Percentiles rank a stretch among this genome's conserved stretches.
Evolutionary conservation across 2,329 filamentous ascomycete genomes (phyloP).

Genomic region (Teratosphaeria epicoccoides): DNA sequence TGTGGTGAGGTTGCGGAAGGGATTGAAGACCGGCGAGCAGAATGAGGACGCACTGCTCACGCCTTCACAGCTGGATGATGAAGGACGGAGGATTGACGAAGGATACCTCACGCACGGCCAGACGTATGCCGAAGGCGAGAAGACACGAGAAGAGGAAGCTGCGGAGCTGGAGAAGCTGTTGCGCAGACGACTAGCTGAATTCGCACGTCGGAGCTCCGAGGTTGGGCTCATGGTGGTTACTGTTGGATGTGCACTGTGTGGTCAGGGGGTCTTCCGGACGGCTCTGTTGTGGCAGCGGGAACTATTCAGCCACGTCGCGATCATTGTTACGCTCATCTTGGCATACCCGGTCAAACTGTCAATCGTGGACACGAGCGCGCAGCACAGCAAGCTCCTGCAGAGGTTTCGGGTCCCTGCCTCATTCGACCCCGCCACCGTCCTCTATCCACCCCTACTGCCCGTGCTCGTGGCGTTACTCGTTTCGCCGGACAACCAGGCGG

Average conservation of each 20-base stretch:
- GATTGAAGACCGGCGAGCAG: constrained; percentile 48
- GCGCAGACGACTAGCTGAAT: constrained; percentile 79
- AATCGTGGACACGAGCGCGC: constrained; percentile 22
- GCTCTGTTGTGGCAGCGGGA: constrained; percentile 26
- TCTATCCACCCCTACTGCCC: constrained; percentile 73
- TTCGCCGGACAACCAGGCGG: constrained; percentile 47
- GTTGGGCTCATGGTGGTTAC: constrained; percentile 44
- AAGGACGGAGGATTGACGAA: constrained; percentile 29
- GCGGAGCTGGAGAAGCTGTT: constrained; percentile 51
- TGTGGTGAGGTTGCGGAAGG: constrained; percentile 62
- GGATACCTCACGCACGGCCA: constrained; percentile 27
- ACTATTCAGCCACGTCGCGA: constrained; percentile 29
- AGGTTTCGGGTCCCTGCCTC: constrained; percentile 53
- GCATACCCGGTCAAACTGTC: constrained; percentile 27
- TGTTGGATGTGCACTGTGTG: constrained; percentile 35
- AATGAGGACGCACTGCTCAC: constrained; percentile 36
- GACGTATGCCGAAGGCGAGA: constrained; percentile 14
- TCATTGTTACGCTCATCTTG: constrained; percentile 19
- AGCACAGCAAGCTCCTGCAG: constrained; percentile 30
- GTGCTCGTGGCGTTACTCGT: constrained; percentile 67
- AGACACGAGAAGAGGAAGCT: constrained; percentile 29
- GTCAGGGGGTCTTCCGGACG: constrained; percentile 21
- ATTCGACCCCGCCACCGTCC: constrained; percentile 86
- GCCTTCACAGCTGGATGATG: constrained; percentile 38
- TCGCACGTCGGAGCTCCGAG: constrained; percentile 56